Base-by-base conservation (phyloP, 2,329 filamentous ascomycete genomes). In the Diaporthe sp. region DNA sequence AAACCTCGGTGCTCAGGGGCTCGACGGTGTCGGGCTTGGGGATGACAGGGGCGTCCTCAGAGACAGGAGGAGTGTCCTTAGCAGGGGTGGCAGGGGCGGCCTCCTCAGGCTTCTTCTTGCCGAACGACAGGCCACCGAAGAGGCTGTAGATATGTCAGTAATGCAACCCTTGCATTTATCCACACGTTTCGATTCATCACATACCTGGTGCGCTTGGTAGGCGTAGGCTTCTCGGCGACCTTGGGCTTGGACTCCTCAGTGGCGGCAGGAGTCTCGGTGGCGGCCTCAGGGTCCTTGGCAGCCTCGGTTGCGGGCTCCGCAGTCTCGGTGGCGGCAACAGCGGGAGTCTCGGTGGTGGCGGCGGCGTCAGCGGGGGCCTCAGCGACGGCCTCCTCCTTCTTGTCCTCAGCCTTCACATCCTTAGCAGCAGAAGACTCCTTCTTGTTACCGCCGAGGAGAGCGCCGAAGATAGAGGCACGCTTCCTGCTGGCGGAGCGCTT, bases 401-500 rank as follows among this genome's bases (percentile, higher is more conserved):
- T 79, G 70, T 79, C 79, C 51, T 78, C 80, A 55, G 77, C 76
- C 76, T 79, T 77, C 73, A 81, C 85, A 72, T 85, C 84, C 77
- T 83, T 83, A 15, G 55, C 32, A 2, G 56, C 25, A 80, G 84
- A 84, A 75, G 86, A 84, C 77, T 84, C 82, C 78, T 81, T 81
- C 73, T 88, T 87, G 85, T 90, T 91, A 85, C 90, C 89, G 79
- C 88, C 86, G 9, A 88, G 81, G 76, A 92, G 86, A 79, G 80
- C 85, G 78, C 88, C 89, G 79, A 93, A 92, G 85, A 92, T 89
- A 71, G 91, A 92, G 61, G 85, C 84, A 70, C 91, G 91, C 90
- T 93, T 93, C 81, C 89, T 89, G 81, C 90, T 92, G 68, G 88
- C 87, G 78, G 90, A 92, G 77, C 88, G 89, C 87, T 92, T 92